phyloP scores from a whole-genome alignment of 306 rosid genomes.

The Urtica urens region DNA sequence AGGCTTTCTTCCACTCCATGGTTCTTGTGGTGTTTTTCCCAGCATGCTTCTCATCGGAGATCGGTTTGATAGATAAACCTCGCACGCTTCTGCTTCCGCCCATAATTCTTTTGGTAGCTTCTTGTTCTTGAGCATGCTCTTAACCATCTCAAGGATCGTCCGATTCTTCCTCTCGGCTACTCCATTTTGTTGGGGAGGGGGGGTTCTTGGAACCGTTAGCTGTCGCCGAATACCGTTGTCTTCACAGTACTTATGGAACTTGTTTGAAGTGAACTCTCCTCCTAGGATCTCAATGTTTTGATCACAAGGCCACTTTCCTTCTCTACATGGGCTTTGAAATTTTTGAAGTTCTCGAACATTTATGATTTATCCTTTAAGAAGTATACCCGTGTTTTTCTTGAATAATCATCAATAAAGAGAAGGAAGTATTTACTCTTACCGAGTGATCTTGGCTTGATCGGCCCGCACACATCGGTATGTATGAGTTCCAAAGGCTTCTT shows the following conservation, averaged over 20 bases:
- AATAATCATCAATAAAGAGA: too few species aligned
- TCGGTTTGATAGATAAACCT: neutral
- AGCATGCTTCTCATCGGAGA: neutral
- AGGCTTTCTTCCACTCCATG: neutral
- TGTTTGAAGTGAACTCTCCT: neutral
- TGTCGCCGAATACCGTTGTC: neutral
- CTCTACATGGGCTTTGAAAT: too few species aligned
- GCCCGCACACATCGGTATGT: too few species aligned
- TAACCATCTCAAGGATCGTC: neutral
- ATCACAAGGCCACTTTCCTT: neutral
- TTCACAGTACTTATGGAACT: neutral
- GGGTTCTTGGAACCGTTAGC: neutral
- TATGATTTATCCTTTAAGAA: too few species aligned
- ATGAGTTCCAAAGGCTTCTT: too few species aligned
- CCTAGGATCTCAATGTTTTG: neutral
- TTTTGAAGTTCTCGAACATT: too few species aligned
- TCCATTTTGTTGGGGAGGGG: neutral
- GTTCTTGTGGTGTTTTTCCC: neutral
- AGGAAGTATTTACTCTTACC: too few species aligned
- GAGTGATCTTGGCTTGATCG: too few species aligned
- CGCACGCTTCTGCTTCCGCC: neutral
- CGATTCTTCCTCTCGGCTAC: neutral
- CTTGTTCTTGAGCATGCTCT: neutral
- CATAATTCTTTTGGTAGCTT: neutral
- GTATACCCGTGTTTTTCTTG: too few species aligned